Evolutionary conservation across 306 rosid species (phyloP), one percentile per base, ranked within the genome.

Genomic region (Senna tora): DNA sequence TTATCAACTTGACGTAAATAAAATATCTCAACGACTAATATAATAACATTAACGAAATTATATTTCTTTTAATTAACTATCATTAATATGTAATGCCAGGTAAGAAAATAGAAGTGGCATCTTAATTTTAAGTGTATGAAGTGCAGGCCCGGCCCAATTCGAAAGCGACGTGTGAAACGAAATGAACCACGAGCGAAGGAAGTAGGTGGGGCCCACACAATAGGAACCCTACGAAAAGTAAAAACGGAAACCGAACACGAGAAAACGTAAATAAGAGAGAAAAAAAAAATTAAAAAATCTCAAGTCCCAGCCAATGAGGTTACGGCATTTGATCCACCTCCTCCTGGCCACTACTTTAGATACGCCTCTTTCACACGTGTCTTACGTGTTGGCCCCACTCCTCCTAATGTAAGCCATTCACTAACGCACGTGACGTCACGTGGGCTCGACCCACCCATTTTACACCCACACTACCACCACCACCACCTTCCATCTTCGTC

Each of bases 341-440:
- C 71, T 85, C 83, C 70, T 57, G 59, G 73, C 96, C 96, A 89
- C 96, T 79, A 89, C 67, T 89, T 87, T 64, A 11, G 96, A 89
- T 77, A 71, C 82, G 82, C 62, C 58, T 7, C 74, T 15, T 65
- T 65, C 74, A 58, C 84, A 77, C 87, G 87, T 87, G 88, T 84
- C 82, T 2, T 13, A n/a, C 69, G 5, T 14, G 73, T 39, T 65
- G 75, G 45, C 11, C 11, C 81, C 78, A 65, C 47, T 21, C 2
- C 4, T n/a, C 15, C 47, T 13, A 9, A 34, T 60, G 28, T 17
- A 6, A 67, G 30, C 89, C 85, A 67, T 51, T 82, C 77, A 33
- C 45, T 1, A 4, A 2, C 54, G n/a, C 84, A 76, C 84, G 75
- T 82, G 88, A 81, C 78, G 69, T 84, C 88, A 85, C 90, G 87